Evolutionary conservation across 495 filamentous ascomycete genomes (phyloP), one percentile per base, ranked within the genome.

Genomic region (Penicillium egyptiacum): DNA sequence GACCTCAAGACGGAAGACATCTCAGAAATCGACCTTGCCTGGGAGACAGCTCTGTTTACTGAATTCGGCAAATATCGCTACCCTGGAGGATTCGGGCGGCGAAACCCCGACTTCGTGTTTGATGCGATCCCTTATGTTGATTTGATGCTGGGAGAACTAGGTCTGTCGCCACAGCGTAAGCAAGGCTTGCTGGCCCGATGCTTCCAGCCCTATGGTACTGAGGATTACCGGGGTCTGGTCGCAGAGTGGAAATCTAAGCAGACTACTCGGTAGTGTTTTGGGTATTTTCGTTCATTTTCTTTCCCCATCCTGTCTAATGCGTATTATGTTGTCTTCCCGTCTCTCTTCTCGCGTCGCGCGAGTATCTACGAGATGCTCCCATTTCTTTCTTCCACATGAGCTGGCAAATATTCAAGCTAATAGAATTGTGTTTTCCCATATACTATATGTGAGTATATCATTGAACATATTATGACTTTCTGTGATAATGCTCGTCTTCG

Each of bases 51-150:
- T 14, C 70, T 93, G 54, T 77, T 86, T 63, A 81, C 79, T 19
- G 82, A 88, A 11, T 92, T 86, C 61, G 85, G 88, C 0, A 80
- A 80, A 57, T 88, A 84, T 82, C 74, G 89, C 9, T 88, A 86
- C 60, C 85, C 86, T 0, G 79, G 75, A 3, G 88, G 88, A 2
- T 83, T 81, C 53, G 88, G 87, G 0, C 69, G 69, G 20, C 78
- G 81, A 55, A 83, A 83, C 56, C 86, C 87, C 0, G 88, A 90
- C 62, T 83, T 90, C 55, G 84, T 88, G 47, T 92, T 91, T 63
- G 89, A 94, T 67, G 81, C 79, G 2, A 59, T 92, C 42, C 86
- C 90, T n/a, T 95, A 92, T 63, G 66, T 91, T 4, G 90, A 93
- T 70, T 58, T 90, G 59, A 59, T 92, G 70, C 63, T 90, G 51